Evolutionary conservation across 352 stramenopile species (phyloP), one percentile per base, ranked within the genome.

Genomic region (Thalassiosira mediterranea): DNA sequence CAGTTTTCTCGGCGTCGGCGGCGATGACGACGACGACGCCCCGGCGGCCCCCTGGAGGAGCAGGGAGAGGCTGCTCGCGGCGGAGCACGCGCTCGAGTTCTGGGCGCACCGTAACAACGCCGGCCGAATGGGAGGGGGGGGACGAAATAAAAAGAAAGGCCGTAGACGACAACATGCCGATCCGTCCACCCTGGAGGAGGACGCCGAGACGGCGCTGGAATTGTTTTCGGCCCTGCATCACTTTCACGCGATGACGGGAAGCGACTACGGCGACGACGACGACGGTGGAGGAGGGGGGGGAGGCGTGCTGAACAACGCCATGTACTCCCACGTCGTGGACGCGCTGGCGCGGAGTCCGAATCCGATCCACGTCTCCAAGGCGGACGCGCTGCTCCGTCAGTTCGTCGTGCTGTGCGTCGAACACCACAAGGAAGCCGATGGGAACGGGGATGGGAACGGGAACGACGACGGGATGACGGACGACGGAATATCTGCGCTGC

Each of bases 321-420:
- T 78, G 69, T 67, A 72, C 38, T 72, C 69, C n/a, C 60, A 78
- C 40, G 52, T 78, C 17, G 63, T 78, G 15, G 69, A 78, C 59
- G 59, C 69, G 1, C 28, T 78, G 10, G 52, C 69, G 26, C 71
- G 53, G 44, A 78, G 69, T 59, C 25, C 69, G n/a, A 66, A 67
- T 4, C 17, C 67, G 5, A 10, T 66, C 21, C 69, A 78, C 38
- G 69, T 78, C n/a, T 11, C n/a, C 23, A 10, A 48, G 31, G 69
- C 69, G 19, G 69, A 78, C 37, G n/a, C 21, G 15, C 32, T 72
- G n/a, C 31, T 78, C 8, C 69, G 69, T 0, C 59, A 78, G 25
- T 78, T 78, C 51, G 59, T 78, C 26, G 53, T 29, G 4, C 47
- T 78, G 21, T 72, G 13, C 34, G 13, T 42, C 34, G 13, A 42